Conservation (phyloP, 2,329 filamentous ascomycete species). For the Penicillium sp. region DNA sequence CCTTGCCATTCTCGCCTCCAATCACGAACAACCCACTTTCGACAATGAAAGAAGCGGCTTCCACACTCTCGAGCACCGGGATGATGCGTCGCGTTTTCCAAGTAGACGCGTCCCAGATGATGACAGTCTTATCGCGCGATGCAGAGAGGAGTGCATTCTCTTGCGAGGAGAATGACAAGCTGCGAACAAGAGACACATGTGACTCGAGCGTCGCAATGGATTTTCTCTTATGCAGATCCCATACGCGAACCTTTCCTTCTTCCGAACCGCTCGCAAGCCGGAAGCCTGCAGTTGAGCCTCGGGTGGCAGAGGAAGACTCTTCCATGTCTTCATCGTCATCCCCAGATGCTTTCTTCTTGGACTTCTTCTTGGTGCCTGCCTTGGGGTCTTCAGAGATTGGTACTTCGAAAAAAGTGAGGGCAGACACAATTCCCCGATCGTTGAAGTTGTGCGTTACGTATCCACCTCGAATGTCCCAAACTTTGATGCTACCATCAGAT, state of each 20-base stretch:
- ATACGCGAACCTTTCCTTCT: constrained; percentile 85
- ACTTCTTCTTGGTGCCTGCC: constrained; percentile 43
- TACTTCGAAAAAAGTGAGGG: constrained; percentile 83
- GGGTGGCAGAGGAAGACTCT: constrained; percentile 36
- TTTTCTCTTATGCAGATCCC: constrained; percentile 80
- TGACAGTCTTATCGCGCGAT: constrained; percentile 87
- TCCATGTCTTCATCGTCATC: constrained; percentile 39
- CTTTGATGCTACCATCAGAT: constrained; percentile 87
- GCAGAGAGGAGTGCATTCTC: constrained; percentile 74
- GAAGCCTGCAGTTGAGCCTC: constrained; percentile 56
- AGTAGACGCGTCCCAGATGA: constrained; percentile 78
- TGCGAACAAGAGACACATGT: constrained; percentile 90
- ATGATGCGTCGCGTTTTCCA: constrained; percentile 80
- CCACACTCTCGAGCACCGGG: constrained; percentile 77
- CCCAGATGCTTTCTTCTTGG: constrained; percentile 24
- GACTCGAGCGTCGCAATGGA: constrained; percentile 75
- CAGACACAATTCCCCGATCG: constrained; percentile 83
- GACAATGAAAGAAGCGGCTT: constrained; percentile 72
- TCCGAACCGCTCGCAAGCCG: constrained; percentile 86
- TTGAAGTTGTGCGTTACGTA: constrained; percentile 94
- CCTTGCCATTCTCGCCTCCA: constrained; percentile 72
- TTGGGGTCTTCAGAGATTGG: constrained; percentile 42
- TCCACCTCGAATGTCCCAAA: constrained; percentile 89
- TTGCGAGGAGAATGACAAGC: constrained; percentile 70
- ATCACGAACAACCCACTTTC: constrained; percentile 70